Evolutionary conservation across 768 basidiomycete species (phyloP).

Genomic region (Termitomyces sp.): DNA sequence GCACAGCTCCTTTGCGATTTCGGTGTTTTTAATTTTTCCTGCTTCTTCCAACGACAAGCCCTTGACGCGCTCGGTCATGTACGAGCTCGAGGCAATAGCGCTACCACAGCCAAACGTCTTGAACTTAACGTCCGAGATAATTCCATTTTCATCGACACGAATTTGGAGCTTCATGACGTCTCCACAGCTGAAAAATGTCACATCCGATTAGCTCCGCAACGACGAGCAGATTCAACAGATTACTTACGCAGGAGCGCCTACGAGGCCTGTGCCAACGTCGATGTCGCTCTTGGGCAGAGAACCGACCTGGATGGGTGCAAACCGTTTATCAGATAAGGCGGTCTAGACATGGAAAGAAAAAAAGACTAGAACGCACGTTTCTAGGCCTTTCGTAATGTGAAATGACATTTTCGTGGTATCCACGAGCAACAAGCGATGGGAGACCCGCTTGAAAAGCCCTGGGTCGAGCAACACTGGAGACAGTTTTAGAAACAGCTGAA

Average conservation of each 20-base stretch:
- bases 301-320: slow-evolving; percentile 64
- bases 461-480: slow-evolving; percentile 42
- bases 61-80: slow-evolving; percentile 98
- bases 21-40: slow-evolving; percentile 96
- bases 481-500: slow-evolving; percentile 47
- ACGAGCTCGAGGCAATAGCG: slow-evolving; percentile 95
- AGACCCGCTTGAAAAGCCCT: slow-evolving; percentile 30
- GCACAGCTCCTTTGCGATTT: slow-evolving; percentile 96
- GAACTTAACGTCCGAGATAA: slow-evolving; percentile 98
- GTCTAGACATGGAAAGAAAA: slow-evolving; percentile 23
- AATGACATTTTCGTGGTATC: slow-evolving; percentile 95
- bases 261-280: slow-evolving; percentile 95
- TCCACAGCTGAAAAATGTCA: slow-evolving; percentile 58
- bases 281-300: slow-evolving; percentile 88
- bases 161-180: slow-evolving; percentile 99
- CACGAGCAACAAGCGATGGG: slow-evolving; percentile 54
- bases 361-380: slow-evolving; percentile 66
- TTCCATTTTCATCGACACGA: slow-evolving; percentile 87
- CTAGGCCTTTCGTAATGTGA: slow-evolving; percentile 96
- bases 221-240: slow-evolving; percentile 9
- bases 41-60: slow-evolving; percentile 92
- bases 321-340: slow-evolving; percentile 54
- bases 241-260: slow-evolving; percentile 92
- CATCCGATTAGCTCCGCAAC: slow-evolving; percentile 24
- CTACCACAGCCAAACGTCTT: slow-evolving; percentile 99